phyloP scores from a whole-genome alignment of 2,329 filamentous ascomycete species.

The Coleophoma cylindrospora region DNA sequence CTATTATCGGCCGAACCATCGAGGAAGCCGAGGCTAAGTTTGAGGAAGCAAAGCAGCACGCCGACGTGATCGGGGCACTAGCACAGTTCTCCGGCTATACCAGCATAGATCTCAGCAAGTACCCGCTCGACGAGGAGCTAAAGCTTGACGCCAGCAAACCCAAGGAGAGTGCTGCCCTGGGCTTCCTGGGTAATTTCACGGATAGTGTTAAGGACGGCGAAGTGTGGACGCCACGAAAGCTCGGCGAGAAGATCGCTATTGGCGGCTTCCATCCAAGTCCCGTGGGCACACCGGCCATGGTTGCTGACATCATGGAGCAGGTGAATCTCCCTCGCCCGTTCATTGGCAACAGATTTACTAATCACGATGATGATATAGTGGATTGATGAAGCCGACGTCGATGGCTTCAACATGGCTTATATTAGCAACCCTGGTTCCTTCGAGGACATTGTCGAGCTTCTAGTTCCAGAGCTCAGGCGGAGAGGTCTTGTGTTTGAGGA shows the following conservation, averaged over 20 bases:
- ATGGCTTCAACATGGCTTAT: constrained; percentile 68
- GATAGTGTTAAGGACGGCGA: constrained; percentile 43
- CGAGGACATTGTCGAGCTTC: constrained; percentile 58
- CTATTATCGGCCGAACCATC: constrained; percentile 59
- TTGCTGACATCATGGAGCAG: constrained; percentile 61
- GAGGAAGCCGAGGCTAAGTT: constrained; percentile 62
- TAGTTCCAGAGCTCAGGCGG: constrained; percentile 56
- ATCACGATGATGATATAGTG: constrained; percentile 34
- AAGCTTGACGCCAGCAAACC: neutral
- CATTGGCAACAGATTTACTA: neutral
- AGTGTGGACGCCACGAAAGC: constrained; percentile 53
- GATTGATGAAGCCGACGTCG: constrained; percentile 63
- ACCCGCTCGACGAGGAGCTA: constrained; percentile 57
- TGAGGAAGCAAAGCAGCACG: constrained; percentile 53
- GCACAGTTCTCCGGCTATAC: constrained; percentile 70
- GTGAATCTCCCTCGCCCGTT: neutral
- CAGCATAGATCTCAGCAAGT: constrained; percentile 54
- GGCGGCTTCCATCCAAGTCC: constrained; percentile 55
- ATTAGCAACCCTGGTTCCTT: constrained; percentile 48
- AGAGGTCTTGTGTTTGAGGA: constrained; percentile 48
- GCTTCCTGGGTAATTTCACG: constrained; percentile 28
- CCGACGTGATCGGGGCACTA: constrained; percentile 57
- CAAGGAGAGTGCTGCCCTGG: constrained; percentile 28
- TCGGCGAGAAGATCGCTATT: constrained; percentile 62
- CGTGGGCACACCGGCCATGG: constrained; percentile 43